Conservation (phyloP, 192 early-diverging fungal species). For the Podila verticillata region DNA sequence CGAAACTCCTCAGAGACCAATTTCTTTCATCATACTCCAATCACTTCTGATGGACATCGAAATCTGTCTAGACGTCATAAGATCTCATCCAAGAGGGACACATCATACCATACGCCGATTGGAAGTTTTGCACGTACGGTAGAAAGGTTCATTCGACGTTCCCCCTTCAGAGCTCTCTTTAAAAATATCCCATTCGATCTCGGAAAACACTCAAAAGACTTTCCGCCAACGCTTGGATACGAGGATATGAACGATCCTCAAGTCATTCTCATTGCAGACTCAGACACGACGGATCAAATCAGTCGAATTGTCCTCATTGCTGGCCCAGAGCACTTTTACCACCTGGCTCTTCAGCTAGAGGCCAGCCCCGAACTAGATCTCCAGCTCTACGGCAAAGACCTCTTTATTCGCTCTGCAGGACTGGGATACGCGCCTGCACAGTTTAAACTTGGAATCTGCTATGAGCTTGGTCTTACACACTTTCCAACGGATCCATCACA, state of each 20-base stretch:
- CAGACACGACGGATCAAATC: constrained; percentile 11
- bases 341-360: constrained; percentile 43
- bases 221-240: neutral
- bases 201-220: neutral
- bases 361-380: constrained; percentile 23
- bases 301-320: constrained; percentile 24
- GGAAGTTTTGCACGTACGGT: neutral
- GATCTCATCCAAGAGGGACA: neutral
- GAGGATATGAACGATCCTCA: neutral
- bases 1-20: no score
- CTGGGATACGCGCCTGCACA: constrained; percentile 70
- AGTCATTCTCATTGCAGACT: constrained; percentile 22
- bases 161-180: neutral
- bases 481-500: constrained; percentile 58
- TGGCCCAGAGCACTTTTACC: constrained; percentile 46
- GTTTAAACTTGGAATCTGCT: constrained; percentile 64
- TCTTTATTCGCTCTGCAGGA: constrained; percentile 67
- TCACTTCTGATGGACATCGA: no score
- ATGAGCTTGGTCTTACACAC: constrained; percentile 62
- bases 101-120: neutral
- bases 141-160: neutral
- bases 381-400: constrained; percentile 58
- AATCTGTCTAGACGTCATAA: no score
- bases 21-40: no score
- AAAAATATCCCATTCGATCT: neutral